Conservation (phyloP, 2,329 filamentous ascomycete species). For the Botrytis porri region DNA sequence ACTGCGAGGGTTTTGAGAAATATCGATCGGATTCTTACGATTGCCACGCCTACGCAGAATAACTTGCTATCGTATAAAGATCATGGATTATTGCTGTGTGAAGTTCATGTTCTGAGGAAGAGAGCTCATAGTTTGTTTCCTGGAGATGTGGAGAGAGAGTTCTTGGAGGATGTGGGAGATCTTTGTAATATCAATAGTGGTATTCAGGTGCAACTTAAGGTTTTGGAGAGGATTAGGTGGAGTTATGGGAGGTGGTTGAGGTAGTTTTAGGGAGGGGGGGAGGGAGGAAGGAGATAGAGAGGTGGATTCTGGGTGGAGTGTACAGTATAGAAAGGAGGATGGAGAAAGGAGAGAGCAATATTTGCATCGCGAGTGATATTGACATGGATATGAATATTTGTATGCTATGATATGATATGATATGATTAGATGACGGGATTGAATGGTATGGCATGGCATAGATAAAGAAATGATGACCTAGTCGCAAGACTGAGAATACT, state of each 20-base stretch:
- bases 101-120: slow-evolving; percentile 78
- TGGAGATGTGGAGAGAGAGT: slow-evolving; percentile 73
- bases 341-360: not conserved
- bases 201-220: slow-evolving; percentile 72
- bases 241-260: slow-evolving; percentile 75
- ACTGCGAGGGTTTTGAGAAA: slow-evolving; percentile 79
- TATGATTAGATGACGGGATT: slow-evolving; percentile 9
- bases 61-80: slow-evolving; percentile 86
- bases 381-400: not conserved
- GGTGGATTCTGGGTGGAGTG: not conserved
- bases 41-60: slow-evolving; percentile 66
- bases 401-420: not conserved
- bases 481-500: slow-evolving; percentile 5
- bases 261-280: slow-evolving; percentile 15
- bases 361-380: not conserved
- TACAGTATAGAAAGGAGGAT: slow-evolving; percentile 1
- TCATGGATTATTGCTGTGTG: slow-evolving; percentile 83
- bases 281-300: no score
- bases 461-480: not conserved
- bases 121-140: slow-evolving; percentile 68
- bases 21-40: slow-evolving; percentile 76
- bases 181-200: slow-evolving; percentile 77
- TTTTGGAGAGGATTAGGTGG: slow-evolving; percentile 84
- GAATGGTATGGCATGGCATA: not conserved
- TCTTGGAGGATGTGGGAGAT: slow-evolving; percentile 83